Conservation (phyloP, 2,329 filamentous ascomycete species). For the Ascochyta clinopodiicola region DNA sequence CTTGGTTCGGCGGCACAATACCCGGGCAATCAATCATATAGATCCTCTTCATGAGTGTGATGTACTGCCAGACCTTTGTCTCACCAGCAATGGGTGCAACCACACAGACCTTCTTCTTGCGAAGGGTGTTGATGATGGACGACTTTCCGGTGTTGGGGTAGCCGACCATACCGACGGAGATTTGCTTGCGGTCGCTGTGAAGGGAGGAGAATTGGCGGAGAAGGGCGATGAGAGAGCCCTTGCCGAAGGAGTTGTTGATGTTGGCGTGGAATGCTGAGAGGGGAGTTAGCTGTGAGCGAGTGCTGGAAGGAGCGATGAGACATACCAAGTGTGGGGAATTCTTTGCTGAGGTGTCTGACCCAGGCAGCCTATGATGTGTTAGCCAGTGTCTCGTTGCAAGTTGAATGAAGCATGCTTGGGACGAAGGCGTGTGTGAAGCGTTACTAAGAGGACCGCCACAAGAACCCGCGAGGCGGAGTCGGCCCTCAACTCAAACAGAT, state of each 20-base stretch:
- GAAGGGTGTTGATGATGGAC: conserved; percentile 93
- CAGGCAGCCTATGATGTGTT: conserved; percentile 75
- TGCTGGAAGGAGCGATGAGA: neutral
- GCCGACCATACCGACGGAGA: conserved; percentile 86
- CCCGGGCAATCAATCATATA: conserved; percentile 97
- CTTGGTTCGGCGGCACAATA: conserved; percentile 87
- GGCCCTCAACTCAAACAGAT: conserved; percentile 98
- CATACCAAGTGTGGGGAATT: conserved; percentile 78
- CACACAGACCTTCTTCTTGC: conserved; percentile 92
- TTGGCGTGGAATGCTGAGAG: conserved; percentile 83
- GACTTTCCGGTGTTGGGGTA: conserved; percentile 97
- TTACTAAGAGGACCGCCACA: conserved; percentile 97
- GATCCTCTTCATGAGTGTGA: conserved; percentile 92
- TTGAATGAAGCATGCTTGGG: conserved; percentile 23
- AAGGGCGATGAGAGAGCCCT: conserved; percentile 90
- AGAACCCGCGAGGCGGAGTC: conserved; percentile 66
- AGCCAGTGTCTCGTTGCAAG: conserved; percentile 25
- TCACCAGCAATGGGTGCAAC: conserved; percentile 95
- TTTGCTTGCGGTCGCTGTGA: conserved; percentile 90
- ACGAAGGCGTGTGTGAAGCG: conserved; percentile 79
- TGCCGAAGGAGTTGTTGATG: conserved; percentile 95
- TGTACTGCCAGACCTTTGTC: conserved; percentile 98
- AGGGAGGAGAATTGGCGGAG: conserved; percentile 91
- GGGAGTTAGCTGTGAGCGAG: conserved; percentile 2
- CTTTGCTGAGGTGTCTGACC: conserved; percentile 87